Percentiles rank a stretch among this genome's conserved stretches.
Conservation (phyloP, 129 eudicot species). For the Daucus carota region DNA sequence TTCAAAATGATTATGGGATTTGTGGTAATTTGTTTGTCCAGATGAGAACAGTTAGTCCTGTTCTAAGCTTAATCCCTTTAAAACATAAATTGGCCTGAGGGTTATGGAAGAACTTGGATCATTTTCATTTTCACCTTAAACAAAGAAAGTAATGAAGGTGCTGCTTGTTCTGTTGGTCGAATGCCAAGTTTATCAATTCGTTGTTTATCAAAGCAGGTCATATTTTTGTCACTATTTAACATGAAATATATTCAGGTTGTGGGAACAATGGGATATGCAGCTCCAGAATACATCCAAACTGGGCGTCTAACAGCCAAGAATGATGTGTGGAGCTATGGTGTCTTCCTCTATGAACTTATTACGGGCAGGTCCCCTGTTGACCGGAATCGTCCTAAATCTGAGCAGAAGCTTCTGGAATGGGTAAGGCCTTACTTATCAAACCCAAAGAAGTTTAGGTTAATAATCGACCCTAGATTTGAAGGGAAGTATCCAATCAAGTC, state of each 20-base stretch:
- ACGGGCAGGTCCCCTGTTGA: constrained; percentile 73
- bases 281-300: constrained; percentile 74
- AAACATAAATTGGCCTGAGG: background rate
- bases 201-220: background rate
- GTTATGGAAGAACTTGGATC: background rate
- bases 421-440: constrained; percentile 57
- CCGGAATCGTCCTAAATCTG: constrained; percentile 51
- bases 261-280: constrained; percentile 78
- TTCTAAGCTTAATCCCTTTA: background rate
- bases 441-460: constrained; percentile 44
- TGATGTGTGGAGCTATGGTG: constrained; percentile 79
- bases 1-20: background rate
- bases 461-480: constrained; percentile 63
- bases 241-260: constrained; percentile 42
- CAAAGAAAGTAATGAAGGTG: background rate
- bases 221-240: background rate
- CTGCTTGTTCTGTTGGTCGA: background rate
- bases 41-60: background rate
- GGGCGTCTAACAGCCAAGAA: constrained; percentile 67
- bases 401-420: constrained; percentile 78
- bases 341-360: constrained; percentile 72
- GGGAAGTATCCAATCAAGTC: constrained; percentile 34
- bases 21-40: background rate
- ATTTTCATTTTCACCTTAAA: background rate
- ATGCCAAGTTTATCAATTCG: background rate